phyloP scores from a whole-genome alignment of 768 basidiomycete genomes.

The Phylloporus arenicola region DNA sequence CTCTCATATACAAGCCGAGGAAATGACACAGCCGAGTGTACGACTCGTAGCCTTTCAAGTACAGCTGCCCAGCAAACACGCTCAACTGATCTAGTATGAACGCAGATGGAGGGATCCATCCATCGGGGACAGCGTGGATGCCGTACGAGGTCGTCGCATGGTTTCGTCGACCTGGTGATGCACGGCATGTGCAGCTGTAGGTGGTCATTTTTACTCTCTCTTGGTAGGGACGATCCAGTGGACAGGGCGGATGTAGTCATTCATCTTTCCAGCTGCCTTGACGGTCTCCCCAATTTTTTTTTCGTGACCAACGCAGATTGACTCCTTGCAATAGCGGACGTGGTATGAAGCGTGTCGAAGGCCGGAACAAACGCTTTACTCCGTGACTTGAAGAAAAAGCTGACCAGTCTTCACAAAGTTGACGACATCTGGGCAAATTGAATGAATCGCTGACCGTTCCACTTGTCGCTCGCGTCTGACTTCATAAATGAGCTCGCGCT shows the following conservation, averaged over 20 bases:
- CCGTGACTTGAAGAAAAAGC: not conserved
- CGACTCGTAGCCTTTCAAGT: constrained; percentile 28
- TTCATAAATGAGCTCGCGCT: constrained; percentile 44
- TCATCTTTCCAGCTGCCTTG: constrained; percentile 6
- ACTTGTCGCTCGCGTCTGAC: constrained; percentile 38
- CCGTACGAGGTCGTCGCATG: constrained; percentile 33
- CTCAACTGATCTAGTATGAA: constrained; percentile 32
- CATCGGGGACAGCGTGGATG: constrained; percentile 17
- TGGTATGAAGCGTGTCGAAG: constrained; percentile 8
- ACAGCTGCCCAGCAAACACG: no score
- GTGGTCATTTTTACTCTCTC: constrained; percentile 28
- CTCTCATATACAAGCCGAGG: constrained; percentile 35
- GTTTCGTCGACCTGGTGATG: constrained; percentile 27
- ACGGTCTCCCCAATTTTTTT: no score
- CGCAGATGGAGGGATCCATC: constrained; percentile 10
- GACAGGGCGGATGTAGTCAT: constrained; percentile 36
- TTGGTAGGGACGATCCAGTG: constrained; percentile 41
- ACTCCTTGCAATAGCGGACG: constrained; percentile 11
- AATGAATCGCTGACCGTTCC: constrained; percentile 28
- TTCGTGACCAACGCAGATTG: constrained; percentile 10
- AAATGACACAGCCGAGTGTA: constrained; percentile 34
- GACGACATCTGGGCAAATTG: constrained; percentile 17
- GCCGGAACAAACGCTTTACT: constrained; percentile 18
- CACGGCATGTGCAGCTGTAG: constrained; percentile 42
- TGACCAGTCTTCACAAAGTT: constrained; percentile 28